phyloP scores from a whole-genome alignment of 306 rosid species.

The Acacia confusa region DNA sequence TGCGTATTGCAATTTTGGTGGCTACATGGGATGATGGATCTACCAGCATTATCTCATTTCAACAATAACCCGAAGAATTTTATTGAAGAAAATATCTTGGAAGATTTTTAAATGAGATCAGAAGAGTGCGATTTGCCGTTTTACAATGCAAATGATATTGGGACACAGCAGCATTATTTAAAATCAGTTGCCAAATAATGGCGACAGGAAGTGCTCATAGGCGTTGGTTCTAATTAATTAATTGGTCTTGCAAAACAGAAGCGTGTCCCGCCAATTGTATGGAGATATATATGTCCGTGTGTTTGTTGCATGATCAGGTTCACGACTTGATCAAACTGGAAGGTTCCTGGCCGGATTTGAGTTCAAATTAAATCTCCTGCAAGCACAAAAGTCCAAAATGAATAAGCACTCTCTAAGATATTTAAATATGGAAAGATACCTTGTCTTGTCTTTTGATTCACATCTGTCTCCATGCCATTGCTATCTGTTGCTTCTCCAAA shows the following conservation, averaged over 20 bases:
- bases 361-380: slow-evolving; percentile 11
- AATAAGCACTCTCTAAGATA: neutral
- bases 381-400: slow-evolving; percentile 1
- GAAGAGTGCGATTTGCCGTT: too few species aligned
- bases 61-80: neutral
- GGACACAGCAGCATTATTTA: too few species aligned
- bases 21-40: slow-evolving; percentile 31
- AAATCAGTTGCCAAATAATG: too few species aligned
- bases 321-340: neutral
- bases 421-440: neutral
- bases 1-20: slow-evolving; percentile 6
- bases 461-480: neutral
- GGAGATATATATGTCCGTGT: too few species aligned
- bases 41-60: neutral
- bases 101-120: too few species aligned
- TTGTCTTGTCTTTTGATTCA: neutral
- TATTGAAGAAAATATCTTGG: neutral
- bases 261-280: neutral
- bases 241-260: neutral
- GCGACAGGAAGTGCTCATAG: neutral
- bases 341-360: neutral
- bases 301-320: neutral
- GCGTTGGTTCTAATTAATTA: neutral
- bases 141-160: too few species aligned
- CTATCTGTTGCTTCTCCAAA: neutral